Conservation (phyloP, 495 filamentous ascomycete genomes). For the Hyaloscypha variabilis region DNA sequence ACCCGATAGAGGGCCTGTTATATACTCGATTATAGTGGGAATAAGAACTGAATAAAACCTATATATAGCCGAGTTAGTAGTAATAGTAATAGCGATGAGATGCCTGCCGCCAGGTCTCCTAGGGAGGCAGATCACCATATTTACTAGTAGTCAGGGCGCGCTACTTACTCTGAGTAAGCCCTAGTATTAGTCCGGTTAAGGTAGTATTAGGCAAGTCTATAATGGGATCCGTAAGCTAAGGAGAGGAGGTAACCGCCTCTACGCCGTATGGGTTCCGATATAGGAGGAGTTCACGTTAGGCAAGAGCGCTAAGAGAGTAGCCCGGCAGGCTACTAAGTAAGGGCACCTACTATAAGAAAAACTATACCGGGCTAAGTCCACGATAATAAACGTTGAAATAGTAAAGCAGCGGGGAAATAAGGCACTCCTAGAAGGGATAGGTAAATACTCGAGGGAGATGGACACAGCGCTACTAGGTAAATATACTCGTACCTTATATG, state of each 20-base stretch:
- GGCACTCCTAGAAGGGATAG: conserved; percentile 28
- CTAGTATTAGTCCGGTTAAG: conserved; percentile 17
- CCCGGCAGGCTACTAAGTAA: conserved; percentile 8
- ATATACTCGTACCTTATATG: conserved; percentile 37
- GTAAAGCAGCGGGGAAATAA: neutral
- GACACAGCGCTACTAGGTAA: conserved; percentile 38
- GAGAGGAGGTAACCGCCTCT: conserved; percentile 4
- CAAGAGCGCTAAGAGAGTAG: conserved; percentile 16
- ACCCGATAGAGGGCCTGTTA: conserved; percentile 1
- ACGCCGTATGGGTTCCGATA: conserved; percentile 1
- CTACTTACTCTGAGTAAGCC: conserved; percentile 7
- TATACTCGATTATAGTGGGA: conserved; percentile 14
- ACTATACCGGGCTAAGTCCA: conserved; percentile 11
- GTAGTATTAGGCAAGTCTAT: conserved; percentile 16
- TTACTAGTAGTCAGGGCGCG: conserved; percentile 18
- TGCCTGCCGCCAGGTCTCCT: conserved; percentile 11
- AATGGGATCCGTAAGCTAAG: conserved; percentile 6
- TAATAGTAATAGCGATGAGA: conserved; percentile 18
- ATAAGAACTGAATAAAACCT: conserved; percentile 18
- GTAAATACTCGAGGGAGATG: conserved; percentile 35
- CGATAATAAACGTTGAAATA: neutral
- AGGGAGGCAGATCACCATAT: conserved; percentile 16
- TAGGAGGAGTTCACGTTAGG: conserved; percentile 9
- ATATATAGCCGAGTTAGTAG: conserved; percentile 15
- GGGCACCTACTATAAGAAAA: conserved; percentile 3